Evolutionary conservation across 2,329 filamentous ascomycete species (phyloP).

Genomic region (Nothopassalora personata): DNA sequence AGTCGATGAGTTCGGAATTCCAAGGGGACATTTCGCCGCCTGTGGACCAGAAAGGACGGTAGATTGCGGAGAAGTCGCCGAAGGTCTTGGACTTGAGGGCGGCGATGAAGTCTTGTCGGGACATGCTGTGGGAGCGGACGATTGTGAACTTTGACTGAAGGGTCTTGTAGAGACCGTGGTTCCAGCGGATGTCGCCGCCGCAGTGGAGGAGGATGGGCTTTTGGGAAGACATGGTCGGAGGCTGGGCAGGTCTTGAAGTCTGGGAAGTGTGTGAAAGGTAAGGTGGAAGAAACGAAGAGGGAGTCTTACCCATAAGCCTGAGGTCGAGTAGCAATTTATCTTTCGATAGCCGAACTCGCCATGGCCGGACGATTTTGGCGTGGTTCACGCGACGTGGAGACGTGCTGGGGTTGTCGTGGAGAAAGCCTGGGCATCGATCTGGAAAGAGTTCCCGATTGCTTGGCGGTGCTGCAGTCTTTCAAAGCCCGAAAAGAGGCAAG

Average conservation of each 20-base stretch:
- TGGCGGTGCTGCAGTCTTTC: too few species aligned
- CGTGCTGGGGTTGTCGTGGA: not conserved
- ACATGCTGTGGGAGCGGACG: slow-evolving; percentile 36
- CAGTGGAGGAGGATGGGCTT: slow-evolving; percentile 38
- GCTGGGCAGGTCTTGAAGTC: not conserved
- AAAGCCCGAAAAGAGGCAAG: not conserved
- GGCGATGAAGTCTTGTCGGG: slow-evolving; percentile 37
- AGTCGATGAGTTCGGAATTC: slow-evolving; percentile 53
- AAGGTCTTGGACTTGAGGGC: slow-evolving; percentile 36
- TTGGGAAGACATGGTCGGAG: slow-evolving; percentile 3
- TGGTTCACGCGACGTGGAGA: not conserved
- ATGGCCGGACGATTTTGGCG: not conserved
- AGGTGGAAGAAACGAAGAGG: not conserved
- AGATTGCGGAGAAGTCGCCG: slow-evolving; percentile 44
- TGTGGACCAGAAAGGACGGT: slow-evolving; percentile 59
- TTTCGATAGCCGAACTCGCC: not conserved
- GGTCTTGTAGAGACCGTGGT: slow-evolving; percentile 38
- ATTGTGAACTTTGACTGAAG: slow-evolving; percentile 36
- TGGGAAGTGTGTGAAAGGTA: not conserved
- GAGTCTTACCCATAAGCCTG: not conserved
- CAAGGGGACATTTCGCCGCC: slow-evolving; percentile 62
- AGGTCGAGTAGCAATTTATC: not conserved
- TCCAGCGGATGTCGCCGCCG: slow-evolving; percentile 43
- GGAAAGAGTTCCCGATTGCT: slow-evolving; percentile 1
- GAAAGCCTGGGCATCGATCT: not conserved